phyloP scores from a whole-genome alignment of 2,329 filamentous ascomycete genomes.

The Fusarium albosuccineum region DNA sequence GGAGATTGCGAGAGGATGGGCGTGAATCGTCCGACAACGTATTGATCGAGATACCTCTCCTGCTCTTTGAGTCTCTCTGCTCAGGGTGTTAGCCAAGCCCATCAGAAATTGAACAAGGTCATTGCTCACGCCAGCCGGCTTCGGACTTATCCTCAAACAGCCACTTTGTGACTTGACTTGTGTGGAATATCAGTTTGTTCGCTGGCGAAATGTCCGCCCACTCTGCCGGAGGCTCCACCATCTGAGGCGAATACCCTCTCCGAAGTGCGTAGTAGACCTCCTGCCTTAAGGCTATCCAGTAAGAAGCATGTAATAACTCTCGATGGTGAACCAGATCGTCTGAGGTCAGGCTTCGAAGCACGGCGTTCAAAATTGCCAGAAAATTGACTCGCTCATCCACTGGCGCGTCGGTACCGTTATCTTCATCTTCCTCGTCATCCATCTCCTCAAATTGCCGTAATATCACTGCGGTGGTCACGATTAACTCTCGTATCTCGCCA shows the following conservation, averaged over 20 bases:
- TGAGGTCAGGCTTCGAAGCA: slow-evolving; percentile 29
- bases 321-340: slow-evolving; percentile 29
- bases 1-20: slow-evolving; percentile 31
- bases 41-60: slow-evolving; percentile 31
- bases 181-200: slow-evolving; percentile 37
- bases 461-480: slow-evolving; percentile 32
- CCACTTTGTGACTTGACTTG: slow-evolving; percentile 39
- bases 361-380: slow-evolving; percentile 32
- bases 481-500: slow-evolving; percentile 34
- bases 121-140: slow-evolving; percentile 31
- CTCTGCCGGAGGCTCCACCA: slow-evolving; percentile 32
- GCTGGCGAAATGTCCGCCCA: slow-evolving; percentile 40
- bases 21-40: background rate
- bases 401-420: background rate
- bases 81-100: rapidly evolving
- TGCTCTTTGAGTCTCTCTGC: slow-evolving; percentile 33
- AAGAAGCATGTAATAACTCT: slow-evolving; percentile 29
- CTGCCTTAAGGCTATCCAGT: slow-evolving; percentile 40
- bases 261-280: slow-evolving; percentile 38
- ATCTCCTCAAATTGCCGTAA: slow-evolving; percentile 39
- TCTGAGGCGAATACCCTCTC: slow-evolving; percentile 32
- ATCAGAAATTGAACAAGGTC: rapidly evolving
- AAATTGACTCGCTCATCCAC: slow-evolving; percentile 31
- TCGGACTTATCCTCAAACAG: slow-evolving; percentile 29
- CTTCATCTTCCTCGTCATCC: slow-evolving; percentile 36